phyloP scores from a whole-genome alignment of 495 filamentous ascomycete genomes.

The Talaromyces thailandensis region DNA sequence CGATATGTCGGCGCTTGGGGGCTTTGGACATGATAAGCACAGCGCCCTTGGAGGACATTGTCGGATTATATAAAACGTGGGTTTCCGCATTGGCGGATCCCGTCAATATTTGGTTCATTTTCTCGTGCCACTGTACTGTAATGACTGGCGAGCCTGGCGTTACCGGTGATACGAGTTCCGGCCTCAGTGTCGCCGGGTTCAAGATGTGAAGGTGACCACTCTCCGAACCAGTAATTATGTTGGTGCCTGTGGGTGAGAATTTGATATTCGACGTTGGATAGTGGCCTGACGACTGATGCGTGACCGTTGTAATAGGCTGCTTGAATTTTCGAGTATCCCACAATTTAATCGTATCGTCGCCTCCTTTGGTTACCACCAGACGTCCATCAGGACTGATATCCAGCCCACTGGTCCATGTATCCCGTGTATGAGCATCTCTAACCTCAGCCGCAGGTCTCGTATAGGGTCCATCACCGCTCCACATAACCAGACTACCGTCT shows the following conservation, averaged over 20 bases:
- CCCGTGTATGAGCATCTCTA: conserved; percentile 67
- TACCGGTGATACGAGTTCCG: conserved; percentile 77
- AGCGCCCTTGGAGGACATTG: conserved; percentile 68
- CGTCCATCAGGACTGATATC: conserved; percentile 87
- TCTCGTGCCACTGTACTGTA: conserved; percentile 81
- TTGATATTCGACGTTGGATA: conserved; percentile 78
- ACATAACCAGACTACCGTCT: conserved; percentile 90
- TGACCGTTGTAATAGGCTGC: conserved; percentile 66
- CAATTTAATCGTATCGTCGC: conserved; percentile 79
- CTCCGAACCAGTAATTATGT: conserved; percentile 80
- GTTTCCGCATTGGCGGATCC: conserved; percentile 84
- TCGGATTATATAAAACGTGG: conserved; percentile 85
- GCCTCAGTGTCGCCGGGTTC: conserved; percentile 77
- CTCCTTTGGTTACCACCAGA: conserved; percentile 79
- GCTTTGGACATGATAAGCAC: conserved; percentile 87
- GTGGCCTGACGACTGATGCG: conserved; percentile 70
- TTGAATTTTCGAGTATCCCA: conserved; percentile 99
- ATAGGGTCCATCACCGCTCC: conserved; percentile 80
- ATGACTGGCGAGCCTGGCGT: conserved; percentile 77
- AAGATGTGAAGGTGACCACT: conserved; percentile 86
- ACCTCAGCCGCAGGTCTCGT: conserved; percentile 81
- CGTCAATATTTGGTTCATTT: conserved; percentile 92
- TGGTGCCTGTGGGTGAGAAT: conserved; percentile 75
- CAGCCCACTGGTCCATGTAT: conserved; percentile 91
- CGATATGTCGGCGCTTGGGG: conserved; percentile 87